Conservation (phyloP, 495 filamentous ascomycete species). For the Mytilinidion resinicola region DNA sequence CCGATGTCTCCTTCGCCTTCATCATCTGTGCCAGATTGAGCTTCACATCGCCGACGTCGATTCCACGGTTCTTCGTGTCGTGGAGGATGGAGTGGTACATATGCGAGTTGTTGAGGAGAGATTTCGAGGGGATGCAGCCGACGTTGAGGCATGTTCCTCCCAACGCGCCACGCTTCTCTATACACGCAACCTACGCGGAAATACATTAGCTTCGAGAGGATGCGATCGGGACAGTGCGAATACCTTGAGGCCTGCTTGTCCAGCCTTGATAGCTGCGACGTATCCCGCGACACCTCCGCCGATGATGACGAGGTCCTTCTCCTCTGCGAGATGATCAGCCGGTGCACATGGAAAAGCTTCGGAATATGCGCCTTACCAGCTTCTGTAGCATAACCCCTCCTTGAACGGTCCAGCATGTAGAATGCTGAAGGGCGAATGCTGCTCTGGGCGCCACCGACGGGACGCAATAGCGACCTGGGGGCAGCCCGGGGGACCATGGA, state of each 20-base stretch:
- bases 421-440: constrained; percentile 52
- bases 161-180: constrained; percentile 94
- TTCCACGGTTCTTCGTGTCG: constrained; percentile 94
- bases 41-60: constrained; percentile 92
- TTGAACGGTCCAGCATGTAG: constrained; percentile 54
- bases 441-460: constrained; percentile 40
- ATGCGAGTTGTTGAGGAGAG: constrained; percentile 98
- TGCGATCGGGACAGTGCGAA: constrained; percentile 8
- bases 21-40: constrained; percentile 93
- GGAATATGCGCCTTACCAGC: constrained; percentile 51
- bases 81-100: constrained; percentile 97
- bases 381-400: constrained; percentile 65
- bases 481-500: constrained; percentile 61
- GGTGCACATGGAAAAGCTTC: neutral
- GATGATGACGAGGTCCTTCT: constrained; percentile 89
- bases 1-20: constrained; percentile 94
- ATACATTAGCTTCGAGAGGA: constrained; percentile 7
- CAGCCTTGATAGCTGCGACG: constrained; percentile 98
- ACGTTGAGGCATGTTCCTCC: constrained; percentile 98
- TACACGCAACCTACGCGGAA: constrained; percentile 73
- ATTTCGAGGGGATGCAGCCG: constrained; percentile 98
- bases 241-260: constrained; percentile 95
- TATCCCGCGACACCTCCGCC: constrained; percentile 98
- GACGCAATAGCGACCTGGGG: constrained; percentile 58
- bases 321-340: constrained; percentile 51